Evolutionary conservation across 768 basidiomycete species (phyloP), one percentile per base, ranked within the genome.

Genomic region (Pholiota molesta): DNA sequence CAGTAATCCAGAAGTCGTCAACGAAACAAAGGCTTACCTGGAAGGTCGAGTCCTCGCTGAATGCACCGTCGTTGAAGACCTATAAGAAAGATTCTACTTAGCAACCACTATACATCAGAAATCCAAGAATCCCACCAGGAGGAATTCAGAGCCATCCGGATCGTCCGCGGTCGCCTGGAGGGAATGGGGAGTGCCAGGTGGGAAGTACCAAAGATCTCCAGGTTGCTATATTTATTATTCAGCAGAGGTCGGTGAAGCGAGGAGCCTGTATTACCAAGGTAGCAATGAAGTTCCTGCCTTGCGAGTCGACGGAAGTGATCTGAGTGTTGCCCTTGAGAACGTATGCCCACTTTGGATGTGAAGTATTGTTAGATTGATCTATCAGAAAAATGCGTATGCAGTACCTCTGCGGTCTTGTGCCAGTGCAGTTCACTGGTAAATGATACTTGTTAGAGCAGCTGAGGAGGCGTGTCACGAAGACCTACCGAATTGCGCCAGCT

Each of bases 141-240:
- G 74, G 68, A 85, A 85, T 65, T 86, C 83, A 14, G 80, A 75
- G 21, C 84, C 83, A 16, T 78, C 78, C 47, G 74, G 69, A n/a
- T 76, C 76, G 6, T 76, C 78, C 26, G 78, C 77, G 59, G 78
- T 83, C 19, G 84, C 84, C 68, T 85, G 84, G 29, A 85, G 68
- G 53, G 82, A 79, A 65, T 87, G 86, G 0, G 86, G 84, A 45
- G 71, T 76, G 19, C 85, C 85, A 6, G 85, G 66, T 14, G 85
- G 84, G 73, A 86, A 85, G 64, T 79, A 87, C 86, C 86, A 87
- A 3, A 86, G 58, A 65, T 86, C 86, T 26, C 74, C 72, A 29
- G 70, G 59, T 33, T 55, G 37, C 70, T 69, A 16, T 19, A 10
- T 56, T 19, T 29, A 52, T 56, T 17, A 56, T 35, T 21, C 26